Evolutionary conservation across 2,329 filamentous ascomycete genomes (phyloP), one percentile per base, ranked within the genome.

Genomic region (Aspergillus arachidicola): DNA sequence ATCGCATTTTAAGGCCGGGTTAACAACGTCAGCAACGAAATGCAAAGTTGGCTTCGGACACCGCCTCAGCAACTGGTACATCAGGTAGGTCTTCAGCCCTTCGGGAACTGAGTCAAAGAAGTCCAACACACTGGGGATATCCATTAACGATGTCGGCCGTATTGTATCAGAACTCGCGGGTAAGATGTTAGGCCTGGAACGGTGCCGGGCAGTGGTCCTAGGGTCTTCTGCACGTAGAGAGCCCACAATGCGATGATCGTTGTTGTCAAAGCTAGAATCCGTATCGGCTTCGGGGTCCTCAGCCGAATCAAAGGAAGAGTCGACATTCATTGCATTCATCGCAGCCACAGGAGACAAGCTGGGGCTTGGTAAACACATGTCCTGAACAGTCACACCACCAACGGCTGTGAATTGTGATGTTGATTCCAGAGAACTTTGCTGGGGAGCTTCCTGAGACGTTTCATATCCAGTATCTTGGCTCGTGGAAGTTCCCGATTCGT

Each of bases 1-100:
- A 75, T 99, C 95, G 74, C 93, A 96, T 77, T 97, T 97, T 61
- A 99, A 80, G 0, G 94, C 93, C 9, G 95, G 95, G 72, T 97
- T 97, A 68, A 99, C 94, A 16, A 93, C 89, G 68, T 93, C 89
- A 41, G 94, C 93, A 60, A 99, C 90, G 60, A 96, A 89, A 72
- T 95, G 93, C 6, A 99, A 83, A 0, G 94, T 97, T 48, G 93
- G 90, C 69, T 96, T 91, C 6, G 93, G 88, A 73, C 94, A 98
- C 54, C 95, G 87, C 61, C 92, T 90, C 30, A 99, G 85, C 60
- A 99, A 88, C 75, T 99, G 94, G 75, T 96, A 98, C 89, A 99
- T 96, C 80, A 99, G 90, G 74, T 96, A 96, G 0, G 91, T 91
- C 79, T 99, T 95, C 86, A 99, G 89, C 71, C 95, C 91, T 51